Conservation (phyloP, 1,284 basidiomycete species). For the Testicularia cyperi region DNA sequence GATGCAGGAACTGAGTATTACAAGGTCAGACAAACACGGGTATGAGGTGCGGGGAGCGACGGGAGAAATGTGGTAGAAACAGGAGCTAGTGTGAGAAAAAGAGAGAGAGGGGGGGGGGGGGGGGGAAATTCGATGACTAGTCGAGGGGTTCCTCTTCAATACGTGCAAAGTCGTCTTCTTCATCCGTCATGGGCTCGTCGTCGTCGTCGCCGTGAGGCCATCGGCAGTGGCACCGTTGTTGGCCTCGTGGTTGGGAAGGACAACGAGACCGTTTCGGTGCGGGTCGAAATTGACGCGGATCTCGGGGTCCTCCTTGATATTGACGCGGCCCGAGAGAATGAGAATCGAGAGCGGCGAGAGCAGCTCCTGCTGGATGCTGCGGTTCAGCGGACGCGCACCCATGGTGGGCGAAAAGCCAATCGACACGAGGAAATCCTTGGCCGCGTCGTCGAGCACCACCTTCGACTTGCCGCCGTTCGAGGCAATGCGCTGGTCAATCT, state of each 20-base stretch:
- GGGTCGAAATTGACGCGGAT: conserved; percentile 79
- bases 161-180: conserved; percentile 50
- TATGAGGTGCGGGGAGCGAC: too few species aligned
- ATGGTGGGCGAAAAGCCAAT: conserved; percentile 64
- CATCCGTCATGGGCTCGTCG: conserved; percentile 50
- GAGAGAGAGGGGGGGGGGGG: not conserved
- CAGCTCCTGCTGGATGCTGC: conserved; percentile 88
- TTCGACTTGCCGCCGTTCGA: conserved; percentile 74
- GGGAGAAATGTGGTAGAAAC: too few species aligned
- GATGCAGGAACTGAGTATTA: too few species aligned
- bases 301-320: conserved; percentile 77
- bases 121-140: conserved; percentile 1
- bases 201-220: too few species aligned
- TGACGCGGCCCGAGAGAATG: conserved; percentile 79
- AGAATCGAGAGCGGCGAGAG: conserved; percentile 87
- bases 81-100: too few species aligned
- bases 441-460: conserved; percentile 73
- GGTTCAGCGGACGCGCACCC: conserved; percentile 80
- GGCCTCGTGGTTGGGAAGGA: conserved; percentile 77
- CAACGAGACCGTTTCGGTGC: conserved; percentile 75
- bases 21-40: too few species aligned
- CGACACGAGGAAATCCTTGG: conserved; percentile 73
- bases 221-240: conserved; percentile 1
- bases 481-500: conserved; percentile 73
- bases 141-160: conserved; percentile 48